Percentiles rank a stretch among this genome's conserved stretches.
These are phyloP conservation scores for Nemania serpens DNA, from an alignment of 2,329 filamentous ascomycete genomes.

Conservation along the genomic window DNA sequence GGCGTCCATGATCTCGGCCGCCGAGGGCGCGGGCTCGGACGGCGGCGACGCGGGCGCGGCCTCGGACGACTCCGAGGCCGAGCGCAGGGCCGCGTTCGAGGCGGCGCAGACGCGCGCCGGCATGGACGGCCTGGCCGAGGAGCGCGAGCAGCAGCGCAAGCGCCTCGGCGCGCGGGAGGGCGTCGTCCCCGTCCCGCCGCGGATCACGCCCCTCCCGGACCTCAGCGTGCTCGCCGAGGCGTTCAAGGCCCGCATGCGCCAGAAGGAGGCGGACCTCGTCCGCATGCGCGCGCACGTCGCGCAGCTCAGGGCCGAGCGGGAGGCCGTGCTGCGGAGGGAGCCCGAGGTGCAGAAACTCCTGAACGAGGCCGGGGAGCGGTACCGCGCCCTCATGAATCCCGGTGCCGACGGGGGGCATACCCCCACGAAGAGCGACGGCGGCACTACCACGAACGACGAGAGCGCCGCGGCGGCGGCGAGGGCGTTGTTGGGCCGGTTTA, in stretches of 20 bases:
- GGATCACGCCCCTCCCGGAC: slow-evolving; percentile 77
- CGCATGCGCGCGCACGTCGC: slow-evolving; percentile 60
- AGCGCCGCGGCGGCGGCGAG: slow-evolving; percentile 33
- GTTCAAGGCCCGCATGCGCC: slow-evolving; percentile 62
- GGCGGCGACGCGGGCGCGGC: slow-evolving; percentile 52
- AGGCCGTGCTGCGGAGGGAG: slow-evolving; percentile 69
- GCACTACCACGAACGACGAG: not conserved
- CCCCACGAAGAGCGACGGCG: too few relatives aligned
- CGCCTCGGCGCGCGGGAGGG: slow-evolving; percentile 42
- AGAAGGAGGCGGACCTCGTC: slow-evolving; percentile 62
- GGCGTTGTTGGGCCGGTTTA: slow-evolving; percentile 36
- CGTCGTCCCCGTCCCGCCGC: slow-evolving; percentile 66
- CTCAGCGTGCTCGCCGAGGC: slow-evolving; percentile 70
- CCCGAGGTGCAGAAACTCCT: slow-evolving; percentile 79
- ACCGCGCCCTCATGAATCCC: slow-evolving; percentile 49
- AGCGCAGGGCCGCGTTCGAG: slow-evolving; percentile 82
- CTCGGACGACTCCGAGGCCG: slow-evolving; percentile 71
- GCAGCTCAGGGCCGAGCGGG: slow-evolving; percentile 64
- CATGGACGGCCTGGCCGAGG: slow-evolving; percentile 70
- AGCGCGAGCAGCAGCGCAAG: slow-evolving; percentile 48
- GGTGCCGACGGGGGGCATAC: slow-evolving; percentile 7
- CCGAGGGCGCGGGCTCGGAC: slow-evolving; percentile 61
- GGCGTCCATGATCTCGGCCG: slow-evolving; percentile 79
- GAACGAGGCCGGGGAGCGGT: slow-evolving; percentile 77
- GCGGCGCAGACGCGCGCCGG: slow-evolving; percentile 83